A percentile compares a stretch with the other conserved stretches of the same genome.
Conservation (phyloP, 2,329 filamentous ascomycete species). For the Lachnellula subtilissima region DNA sequence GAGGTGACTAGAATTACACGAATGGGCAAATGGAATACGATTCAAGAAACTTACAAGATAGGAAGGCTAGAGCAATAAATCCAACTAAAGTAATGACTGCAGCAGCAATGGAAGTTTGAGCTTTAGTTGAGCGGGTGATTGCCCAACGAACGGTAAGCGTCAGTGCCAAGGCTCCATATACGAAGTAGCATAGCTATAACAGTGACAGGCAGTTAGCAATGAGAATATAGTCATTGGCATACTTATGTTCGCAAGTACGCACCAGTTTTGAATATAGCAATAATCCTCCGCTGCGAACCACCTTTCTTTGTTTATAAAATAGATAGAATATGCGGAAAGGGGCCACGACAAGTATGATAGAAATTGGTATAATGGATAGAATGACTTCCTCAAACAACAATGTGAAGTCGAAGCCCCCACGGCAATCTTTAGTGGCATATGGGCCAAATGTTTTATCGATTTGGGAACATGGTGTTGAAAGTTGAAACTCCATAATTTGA, state of each 20-base stretch:
- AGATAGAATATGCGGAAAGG: background rate
- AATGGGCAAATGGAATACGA: background rate
- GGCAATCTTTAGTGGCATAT: background rate
- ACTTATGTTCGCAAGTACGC: background rate
- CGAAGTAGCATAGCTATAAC: background rate
- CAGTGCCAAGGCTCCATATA: background rate
- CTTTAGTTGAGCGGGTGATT: background rate
- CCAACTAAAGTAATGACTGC: background rate
- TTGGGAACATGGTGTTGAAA: background rate
- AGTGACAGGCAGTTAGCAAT: background rate
- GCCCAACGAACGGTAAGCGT: background rate
- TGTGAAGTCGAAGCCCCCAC: conserved; percentile 15
- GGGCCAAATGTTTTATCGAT: conserved; percentile 4
- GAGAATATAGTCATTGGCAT: background rate
- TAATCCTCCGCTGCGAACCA: background rate
- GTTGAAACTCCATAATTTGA: background rate
- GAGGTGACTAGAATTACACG: background rate
- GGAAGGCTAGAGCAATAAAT: background rate
- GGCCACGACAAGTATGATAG: background rate
- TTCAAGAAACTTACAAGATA: background rate
- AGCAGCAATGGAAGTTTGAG: background rate
- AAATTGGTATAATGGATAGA: conserved; percentile 2
- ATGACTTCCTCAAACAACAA: conserved; percentile 11
- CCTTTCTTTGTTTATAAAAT: background rate
- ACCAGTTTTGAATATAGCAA: background rate